Conservation (phyloP, 345 rosid species). For the Gossypium thurberi region DNA sequence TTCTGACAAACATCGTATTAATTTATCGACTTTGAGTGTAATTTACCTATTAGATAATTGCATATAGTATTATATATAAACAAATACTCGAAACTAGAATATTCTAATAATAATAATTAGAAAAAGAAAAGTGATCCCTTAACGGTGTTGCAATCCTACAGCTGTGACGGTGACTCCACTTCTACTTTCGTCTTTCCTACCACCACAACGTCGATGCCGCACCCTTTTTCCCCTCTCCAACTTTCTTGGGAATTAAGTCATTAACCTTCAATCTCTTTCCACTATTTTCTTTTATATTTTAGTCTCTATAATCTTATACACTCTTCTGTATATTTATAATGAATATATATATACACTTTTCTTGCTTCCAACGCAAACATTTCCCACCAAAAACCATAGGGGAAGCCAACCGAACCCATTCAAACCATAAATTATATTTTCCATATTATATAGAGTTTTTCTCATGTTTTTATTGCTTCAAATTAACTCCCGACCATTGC, state of each 20-base stretch:
- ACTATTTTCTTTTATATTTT: too few relatives aligned
- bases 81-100: too few relatives aligned
- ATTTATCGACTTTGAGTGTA: too few relatives aligned
- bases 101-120: too few relatives aligned
- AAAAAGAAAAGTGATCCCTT: too few relatives aligned
- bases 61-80: too few relatives aligned
- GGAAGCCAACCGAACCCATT: not conserved
- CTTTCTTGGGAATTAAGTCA: slow-evolving; percentile 16
- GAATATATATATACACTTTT: not conserved
- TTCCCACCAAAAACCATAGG: not conserved
- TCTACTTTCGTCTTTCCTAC: slow-evolving; percentile 11
- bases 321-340: too few relatives aligned
- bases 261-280: not conserved
- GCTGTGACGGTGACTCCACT: slow-evolving; percentile 35
- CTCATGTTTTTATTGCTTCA: not conserved
- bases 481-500: not conserved
- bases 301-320: too few relatives aligned
- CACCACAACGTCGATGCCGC: not conserved
- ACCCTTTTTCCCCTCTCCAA: not conserved
- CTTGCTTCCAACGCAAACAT: slow-evolving; percentile 9
- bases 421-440: not conserved
- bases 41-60: too few relatives aligned
- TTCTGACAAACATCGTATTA: too few relatives aligned
- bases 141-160: slow-evolving; percentile 12
- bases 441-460: not conserved